These are phyloP conservation scores for Aspergillus glaucus DNA, from an alignment of 2,329 filamentous ascomycete species.

Conservation along the genomic window DNA sequence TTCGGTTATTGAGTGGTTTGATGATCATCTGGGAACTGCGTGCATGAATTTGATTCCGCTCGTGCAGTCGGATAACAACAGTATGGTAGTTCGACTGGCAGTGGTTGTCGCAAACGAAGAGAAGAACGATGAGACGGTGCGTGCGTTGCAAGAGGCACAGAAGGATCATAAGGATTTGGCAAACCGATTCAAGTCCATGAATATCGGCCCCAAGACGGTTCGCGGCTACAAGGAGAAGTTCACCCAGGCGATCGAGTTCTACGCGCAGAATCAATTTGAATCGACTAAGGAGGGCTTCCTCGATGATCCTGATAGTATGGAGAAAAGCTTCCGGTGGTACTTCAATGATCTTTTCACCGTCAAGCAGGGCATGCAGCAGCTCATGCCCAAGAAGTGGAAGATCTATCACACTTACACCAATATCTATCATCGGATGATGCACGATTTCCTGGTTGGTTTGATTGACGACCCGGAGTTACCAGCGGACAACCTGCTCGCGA, in stretches of 20 bases:
- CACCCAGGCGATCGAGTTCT: constrained; percentile 67
- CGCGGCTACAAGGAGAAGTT: constrained; percentile 98
- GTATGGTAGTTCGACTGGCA: constrained; percentile 83
- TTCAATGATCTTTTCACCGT: constrained; percentile 97
- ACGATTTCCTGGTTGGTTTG: constrained; percentile 77
- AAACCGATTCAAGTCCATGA: constrained; percentile 88
- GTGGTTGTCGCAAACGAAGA: constrained; percentile 93
- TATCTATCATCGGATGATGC: constrained; percentile 92
- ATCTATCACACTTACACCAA: constrained; percentile 84
- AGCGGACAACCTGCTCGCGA: constrained; percentile 80
- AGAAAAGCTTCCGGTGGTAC: constrained; percentile 89
- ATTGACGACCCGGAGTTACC: constrained; percentile 80
- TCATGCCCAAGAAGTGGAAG: constrained; percentile 96
- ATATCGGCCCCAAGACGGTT: constrained; percentile 82
- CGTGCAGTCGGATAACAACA: constrained; percentile 78
- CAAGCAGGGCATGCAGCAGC: constrained; percentile 79
- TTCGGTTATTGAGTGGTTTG: constrained; percentile 86
- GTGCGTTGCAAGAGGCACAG: constrained; percentile 87
- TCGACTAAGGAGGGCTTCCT: constrained; percentile 68
- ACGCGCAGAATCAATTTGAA: constrained; percentile 68
- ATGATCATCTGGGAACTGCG: constrained; percentile 83
- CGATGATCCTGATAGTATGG: constrained; percentile 72
- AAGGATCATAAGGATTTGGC: constrained; percentile 95
- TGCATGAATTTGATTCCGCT: constrained; percentile 86
- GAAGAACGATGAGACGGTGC: constrained; percentile 86